These are phyloP conservation scores for Spinacia oleracea DNA, from an alignment of 179 eudicot genomes.

Conservation along the genomic window DNA sequence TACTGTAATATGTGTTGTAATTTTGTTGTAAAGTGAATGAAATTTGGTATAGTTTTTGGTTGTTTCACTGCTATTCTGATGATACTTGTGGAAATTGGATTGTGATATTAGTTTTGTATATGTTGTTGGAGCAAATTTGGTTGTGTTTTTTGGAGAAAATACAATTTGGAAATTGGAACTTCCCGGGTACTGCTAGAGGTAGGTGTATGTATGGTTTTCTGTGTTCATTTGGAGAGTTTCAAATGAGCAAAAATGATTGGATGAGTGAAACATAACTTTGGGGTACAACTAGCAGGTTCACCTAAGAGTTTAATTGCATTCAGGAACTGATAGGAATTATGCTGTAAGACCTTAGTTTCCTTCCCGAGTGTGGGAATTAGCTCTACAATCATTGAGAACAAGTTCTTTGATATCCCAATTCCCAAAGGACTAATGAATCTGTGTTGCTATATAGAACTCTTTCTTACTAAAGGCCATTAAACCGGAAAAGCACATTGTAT, in stretches of 20 bases:
- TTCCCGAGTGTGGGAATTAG: not conserved
- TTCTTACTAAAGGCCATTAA: not conserved
- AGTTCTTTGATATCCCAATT: not conserved
- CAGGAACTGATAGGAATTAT: not conserved
- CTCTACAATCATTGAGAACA: not conserved
- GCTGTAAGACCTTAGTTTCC: not conserved
- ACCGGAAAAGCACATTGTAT: no score
- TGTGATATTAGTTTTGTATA: not conserved
- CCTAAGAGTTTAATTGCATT: not conserved
- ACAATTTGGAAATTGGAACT: no score
- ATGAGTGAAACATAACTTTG: no score
- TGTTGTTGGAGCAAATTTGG: constrained; percentile 2
- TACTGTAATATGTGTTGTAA: constrained; percentile 28
- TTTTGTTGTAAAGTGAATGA: constrained; percentile 25
- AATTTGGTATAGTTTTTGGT: not conserved
- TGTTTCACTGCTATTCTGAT: not conserved
- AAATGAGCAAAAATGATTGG: no score
- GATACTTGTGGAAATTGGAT: not conserved
- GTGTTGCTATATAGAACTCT: not conserved
- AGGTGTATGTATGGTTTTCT: no score
- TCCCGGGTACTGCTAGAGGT: no score
- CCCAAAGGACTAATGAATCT: not conserved
- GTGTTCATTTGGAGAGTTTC: no score
- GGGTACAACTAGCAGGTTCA: no score
- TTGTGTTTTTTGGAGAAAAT: not conserved